A percentile compares a stretch with the other conserved stretches of the same genome.
These are phyloP conservation scores for Endogone sp. DNA, from an alignment of 192 early-diverging fungal species.

Conservation along the genomic window DNA sequence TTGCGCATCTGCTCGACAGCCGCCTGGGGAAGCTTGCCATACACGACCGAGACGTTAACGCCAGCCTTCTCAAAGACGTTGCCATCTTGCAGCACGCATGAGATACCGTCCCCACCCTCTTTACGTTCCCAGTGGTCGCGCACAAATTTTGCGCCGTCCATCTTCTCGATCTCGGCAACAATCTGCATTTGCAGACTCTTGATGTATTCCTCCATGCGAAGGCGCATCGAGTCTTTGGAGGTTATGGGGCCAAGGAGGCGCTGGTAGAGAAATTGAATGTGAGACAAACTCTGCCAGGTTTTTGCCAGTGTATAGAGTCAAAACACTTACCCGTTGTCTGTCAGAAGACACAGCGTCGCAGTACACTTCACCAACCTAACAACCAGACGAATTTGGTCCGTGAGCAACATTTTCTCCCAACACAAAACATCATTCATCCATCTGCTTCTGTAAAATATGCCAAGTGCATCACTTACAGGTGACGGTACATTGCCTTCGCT, in stretches of 20 bases:
- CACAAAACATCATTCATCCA: too few relatives aligned
- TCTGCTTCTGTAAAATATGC: too few relatives aligned
- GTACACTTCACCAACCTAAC: background rate
- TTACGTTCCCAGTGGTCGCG: conserved; percentile 80
- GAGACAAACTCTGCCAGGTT: background rate
- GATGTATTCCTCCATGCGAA: conserved; percentile 79
- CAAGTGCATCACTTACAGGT: background rate
- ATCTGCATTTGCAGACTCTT: conserved; percentile 76
- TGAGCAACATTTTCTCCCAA: background rate
- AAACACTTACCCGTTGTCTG: conserved; percentile 14
- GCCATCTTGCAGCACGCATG: conserved; percentile 89
- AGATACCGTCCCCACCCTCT: conserved; percentile 93
- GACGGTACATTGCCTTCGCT: background rate
- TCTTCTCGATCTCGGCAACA: conserved; percentile 58
- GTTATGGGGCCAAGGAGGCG: conserved; percentile 36
- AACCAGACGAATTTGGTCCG: background rate
- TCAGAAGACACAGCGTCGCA: conserved; percentile 15
- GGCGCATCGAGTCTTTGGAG: conserved; percentile 62
- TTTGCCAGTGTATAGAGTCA: background rate
- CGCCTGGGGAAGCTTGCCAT: conserved; percentile 73
- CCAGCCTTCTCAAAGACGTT: conserved; percentile 96
- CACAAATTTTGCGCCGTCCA: conserved; percentile 63
- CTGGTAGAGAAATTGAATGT: conserved; percentile 2
- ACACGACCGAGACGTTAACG: conserved; percentile 89
- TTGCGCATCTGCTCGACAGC: conserved; percentile 87